A percentile compares a stretch with the other conserved stretches of the same genome.
Evolutionary conservation across 108 stramenopile genomes (phyloP).

Genomic region (Cyclotella atomus): DNA sequence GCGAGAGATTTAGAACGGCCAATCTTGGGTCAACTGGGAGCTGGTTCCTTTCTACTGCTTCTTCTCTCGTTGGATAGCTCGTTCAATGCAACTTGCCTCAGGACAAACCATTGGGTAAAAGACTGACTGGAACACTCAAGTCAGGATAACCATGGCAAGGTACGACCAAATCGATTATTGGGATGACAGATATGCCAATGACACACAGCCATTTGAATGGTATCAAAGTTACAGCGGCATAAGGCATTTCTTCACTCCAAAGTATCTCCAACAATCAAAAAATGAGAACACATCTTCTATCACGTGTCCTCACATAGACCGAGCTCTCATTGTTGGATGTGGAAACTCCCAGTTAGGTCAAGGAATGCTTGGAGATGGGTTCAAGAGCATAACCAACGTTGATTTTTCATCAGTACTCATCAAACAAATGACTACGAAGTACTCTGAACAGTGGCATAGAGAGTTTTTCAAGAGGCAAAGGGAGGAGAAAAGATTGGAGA

Average conservation of each 20-base stretch:
- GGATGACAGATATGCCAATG: slow-evolving; percentile 63
- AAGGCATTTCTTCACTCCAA: slow-evolving; percentile 41
- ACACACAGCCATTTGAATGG: slow-evolving; percentile 50
- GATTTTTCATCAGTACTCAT: slow-evolving; percentile 76
- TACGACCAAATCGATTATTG: slow-evolving; percentile 69
- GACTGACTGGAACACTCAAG: too few relatives aligned
- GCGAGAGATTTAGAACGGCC: too few relatives aligned
- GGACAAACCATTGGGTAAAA: too few relatives aligned
- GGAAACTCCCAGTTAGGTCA: slow-evolving; percentile 72
- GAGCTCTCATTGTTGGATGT: slow-evolving; percentile 46
- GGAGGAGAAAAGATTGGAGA: slow-evolving; percentile 16
- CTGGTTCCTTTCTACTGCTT: too few relatives aligned
- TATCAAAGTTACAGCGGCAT: slow-evolving; percentile 39
- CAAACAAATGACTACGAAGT: slow-evolving; percentile 58
- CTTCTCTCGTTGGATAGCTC: too few relatives aligned
- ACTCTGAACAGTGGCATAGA: slow-evolving; percentile 40
- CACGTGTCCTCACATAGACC: slow-evolving; percentile 12
- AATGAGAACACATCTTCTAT: slow-evolving; percentile 6
- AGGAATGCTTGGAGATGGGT: slow-evolving; percentile 74
- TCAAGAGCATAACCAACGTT: slow-evolving; percentile 57
- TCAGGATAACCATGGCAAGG: too few relatives aligned
- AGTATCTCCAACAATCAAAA: slow-evolving; percentile 17
- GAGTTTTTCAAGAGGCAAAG: slow-evolving; percentile 1
- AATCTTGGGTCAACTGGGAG: too few relatives aligned
- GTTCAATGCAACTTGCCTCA: too few relatives aligned